Base-by-base conservation (phyloP, 2,329 filamentous ascomycete species). In the Botrytis elliptica region DNA sequence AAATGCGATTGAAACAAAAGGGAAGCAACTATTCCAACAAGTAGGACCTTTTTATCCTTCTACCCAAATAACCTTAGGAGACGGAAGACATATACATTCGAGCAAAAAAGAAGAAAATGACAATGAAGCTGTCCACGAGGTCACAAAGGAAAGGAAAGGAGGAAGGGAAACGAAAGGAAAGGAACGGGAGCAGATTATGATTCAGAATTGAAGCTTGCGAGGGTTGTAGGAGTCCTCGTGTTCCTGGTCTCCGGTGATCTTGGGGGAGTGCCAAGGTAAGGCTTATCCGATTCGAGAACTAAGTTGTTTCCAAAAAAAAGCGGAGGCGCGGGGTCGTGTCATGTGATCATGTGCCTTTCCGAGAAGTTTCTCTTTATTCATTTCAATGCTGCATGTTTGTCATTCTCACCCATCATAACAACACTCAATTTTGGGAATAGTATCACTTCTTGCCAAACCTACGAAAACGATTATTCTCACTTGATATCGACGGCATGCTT, bases 81-180 rank as follows among this genome's bases (percentile, higher is more conserved):
- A 63, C n/a, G 59, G 59, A 46, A 64, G 68, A 64, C 68, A 70
- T 70, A 49, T 63, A 46, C 33, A 70, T 70, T 46, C 55, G 10
- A 63, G 60, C 29, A 60, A 63, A n/a, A 36, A 25, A 38, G 33
- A 63, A 38, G 29, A 38, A 36, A n/a, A 33, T 22, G 14, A 46
- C 40, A 49, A 38, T 63, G 14, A 38, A 70, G 22, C 25, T 46
- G 40, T 20, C 29, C 68, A 70, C 68, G 68, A 46, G 68, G 40
- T 46, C 55, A 20, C 62, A 20, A n/a, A 57, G n/a, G n/a, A 68
- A 42, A 68, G 36, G 25, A 38, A 57, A 57, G 49, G 40, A 42
- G 40, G 49, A 14, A n/a, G 20, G 22, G 4, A 25, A 25, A 6
- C 5, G 49, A 55, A 55, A 68, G 12, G 49, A 55, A 55, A 68